A percentile compares a stretch with the other conserved stretches of the same genome.
These are phyloP conservation scores for Emericellopsis terricola DNA, from an alignment of 495 filamentous ascomycete genomes.

Conservation along the genomic window DNA sequence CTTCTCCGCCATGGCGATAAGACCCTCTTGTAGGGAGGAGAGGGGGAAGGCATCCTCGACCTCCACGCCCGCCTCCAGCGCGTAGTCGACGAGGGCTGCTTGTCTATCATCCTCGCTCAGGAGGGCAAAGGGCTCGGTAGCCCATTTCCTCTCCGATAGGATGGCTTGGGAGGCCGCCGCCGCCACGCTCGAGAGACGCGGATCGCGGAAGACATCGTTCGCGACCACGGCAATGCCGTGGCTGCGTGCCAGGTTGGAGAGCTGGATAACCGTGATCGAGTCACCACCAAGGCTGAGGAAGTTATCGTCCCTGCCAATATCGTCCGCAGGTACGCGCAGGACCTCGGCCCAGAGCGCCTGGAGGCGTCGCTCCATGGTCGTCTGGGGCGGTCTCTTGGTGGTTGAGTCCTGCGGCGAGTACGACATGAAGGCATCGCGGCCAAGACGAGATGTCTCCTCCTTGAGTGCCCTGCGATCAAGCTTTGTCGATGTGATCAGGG, in stretches of 20 bases:
- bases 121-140: slow-evolving; percentile 1
- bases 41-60: slow-evolving; percentile 41
- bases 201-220: slow-evolving; percentile 23
- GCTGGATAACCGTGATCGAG: slow-evolving; percentile 17
- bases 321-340: background rate
- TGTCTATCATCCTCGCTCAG: background rate
- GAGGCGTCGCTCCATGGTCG: background rate
- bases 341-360: slow-evolving; percentile 1
- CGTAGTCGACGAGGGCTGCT: too few species aligned
- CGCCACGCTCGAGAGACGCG: slow-evolving; percentile 9
- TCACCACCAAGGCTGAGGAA: slow-evolving; percentile 36
- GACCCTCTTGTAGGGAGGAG: slow-evolving; percentile 37
- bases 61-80: background rate
- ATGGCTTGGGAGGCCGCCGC: too few species aligned
- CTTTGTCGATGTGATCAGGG: too few species aligned
- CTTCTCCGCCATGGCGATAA: background rate
- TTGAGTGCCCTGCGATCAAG: background rate
- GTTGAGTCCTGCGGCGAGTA: slow-evolving; percentile 2
- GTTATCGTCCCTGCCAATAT: slow-evolving; percentile 26
- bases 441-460: background rate
- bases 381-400: slow-evolving; percentile 1
- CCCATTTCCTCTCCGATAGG: too few species aligned
- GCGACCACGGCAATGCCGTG: background rate
- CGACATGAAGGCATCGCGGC: background rate
- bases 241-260: background rate